Conservation (phyloP, 345 rosid genomes). For the Arabidopsis thaliana region TAIR10.1 NC_003070.9:1502501-1503000, state of each 20-base stretch:
- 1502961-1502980: constrained; percentile 99
- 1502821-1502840: constrained; percentile 96
- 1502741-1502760: constrained; percentile 79
- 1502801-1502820: constrained; percentile 97
- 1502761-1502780: constrained; percentile 83
- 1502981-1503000: constrained; percentile 90
- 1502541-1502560: constrained; percentile 82
- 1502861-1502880: neutral
- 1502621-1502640: constrained; percentile 88
- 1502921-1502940: neutral
- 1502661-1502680: constrained; percentile 74
- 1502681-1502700: constrained; percentile 81
- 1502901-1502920: neutral
- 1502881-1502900: constrained; percentile 20
- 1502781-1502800: constrained; percentile 85
- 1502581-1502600: constrained; percentile 97
- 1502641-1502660: constrained; percentile 81
- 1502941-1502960: constrained; percentile 41
- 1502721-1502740: constrained; percentile 96
- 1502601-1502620: constrained; percentile 89
- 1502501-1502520: constrained; percentile 49
- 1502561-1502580: constrained; percentile 92
- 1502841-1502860: constrained; percentile 72
- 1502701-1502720: constrained; percentile 80
- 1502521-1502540: constrained; percentile 98